Conservation (phyloP, 192 early-diverging fungal genomes). For the Entrophospora sp. region DNA sequence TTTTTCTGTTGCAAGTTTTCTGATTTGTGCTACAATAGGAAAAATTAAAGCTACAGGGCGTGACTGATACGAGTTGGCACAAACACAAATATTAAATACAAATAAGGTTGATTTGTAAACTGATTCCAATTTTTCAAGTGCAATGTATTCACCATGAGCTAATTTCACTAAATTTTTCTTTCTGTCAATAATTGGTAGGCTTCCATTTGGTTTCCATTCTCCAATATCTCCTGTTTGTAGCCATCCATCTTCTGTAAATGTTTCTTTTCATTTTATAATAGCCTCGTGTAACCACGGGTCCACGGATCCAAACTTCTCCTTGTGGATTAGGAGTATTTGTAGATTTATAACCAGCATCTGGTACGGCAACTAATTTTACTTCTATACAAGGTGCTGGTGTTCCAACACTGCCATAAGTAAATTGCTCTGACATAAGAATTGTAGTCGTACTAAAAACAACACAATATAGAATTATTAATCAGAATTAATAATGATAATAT, state of each 20-base stretch:
- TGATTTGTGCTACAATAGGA: conserved; percentile 49
- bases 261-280: conserved; percentile 70
- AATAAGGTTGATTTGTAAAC: conserved; percentile 69
- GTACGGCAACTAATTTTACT: conserved; percentile 70
- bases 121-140: conserved; percentile 85
- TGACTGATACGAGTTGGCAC: conserved; percentile 59
- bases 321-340: conserved; percentile 52
- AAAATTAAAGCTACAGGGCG: conserved; percentile 71
- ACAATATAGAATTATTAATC: too few relatives aligned
- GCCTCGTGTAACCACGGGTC: conserved; percentile 64
- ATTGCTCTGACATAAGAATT: conserved; percentile 53
- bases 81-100: conserved; percentile 71
- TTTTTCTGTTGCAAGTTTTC: conserved; percentile 33
- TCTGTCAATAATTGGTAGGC: conserved; percentile 79
- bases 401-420: conserved; percentile 58
- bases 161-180: conserved; percentile 92
- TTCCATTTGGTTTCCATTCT: conserved; percentile 69
- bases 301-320: conserved; percentile 83
- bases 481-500: too few relatives aligned
- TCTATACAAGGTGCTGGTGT: conserved; percentile 66
- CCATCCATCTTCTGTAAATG: too few relatives aligned
- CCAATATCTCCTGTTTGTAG: conserved; percentile 85
- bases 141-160: conserved; percentile 75
- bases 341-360: conserved; percentile 52
- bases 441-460: too few relatives aligned